Evolutionary conservation across 352 stramenopile species (phyloP), one percentile per base, ranked within the genome.

Genomic region (Lagenidium giganteum): DNA sequence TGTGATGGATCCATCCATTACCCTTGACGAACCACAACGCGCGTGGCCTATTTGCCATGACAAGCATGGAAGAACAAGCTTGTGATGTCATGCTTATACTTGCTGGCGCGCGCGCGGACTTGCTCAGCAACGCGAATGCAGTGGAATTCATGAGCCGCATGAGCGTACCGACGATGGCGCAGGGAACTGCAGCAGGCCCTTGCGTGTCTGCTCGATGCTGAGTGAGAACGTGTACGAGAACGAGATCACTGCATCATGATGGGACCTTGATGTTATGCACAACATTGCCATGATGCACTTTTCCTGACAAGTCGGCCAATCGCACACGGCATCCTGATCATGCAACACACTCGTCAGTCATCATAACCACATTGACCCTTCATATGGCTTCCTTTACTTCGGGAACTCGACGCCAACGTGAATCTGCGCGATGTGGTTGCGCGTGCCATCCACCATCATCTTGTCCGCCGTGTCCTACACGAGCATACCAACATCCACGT

Each of bases 221-320:
- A 80, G 83, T 23, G 81, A 96, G 36, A 98, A 92, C 44, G 97
- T 85, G 73, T 98, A 98, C 51, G 88, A 83, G 58, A 99, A 97
- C 45, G 96, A 97, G 9, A 99, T 84, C 48, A 96, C 94, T 57
- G 86, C 76, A 28, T 41, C 46, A 46, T 41, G 12, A 52, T 41
- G 9, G n/a, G 9, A 64, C 67, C 45, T 87, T 87, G 41, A 81
- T 54, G 12, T 84, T 77, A 47, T 85, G 67, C 56, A 85, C 67
- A 12, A 70, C 42, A 21, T 84, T 79, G 29, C 84, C 71, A 34
- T 80, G 61, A 34, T 84, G 70, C 2, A 64, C 57, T 9, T 57
- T 67, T 7, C 74, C 74, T 6, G 72, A 62, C 63, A 82, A 75
- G 47, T 85, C 74, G 1, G 54, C 63, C 13, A 64, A 76, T 57